Evolutionary conservation across 177 flowering plant species (phyloP).

Genomic region (Vitis hybrid): DNA sequence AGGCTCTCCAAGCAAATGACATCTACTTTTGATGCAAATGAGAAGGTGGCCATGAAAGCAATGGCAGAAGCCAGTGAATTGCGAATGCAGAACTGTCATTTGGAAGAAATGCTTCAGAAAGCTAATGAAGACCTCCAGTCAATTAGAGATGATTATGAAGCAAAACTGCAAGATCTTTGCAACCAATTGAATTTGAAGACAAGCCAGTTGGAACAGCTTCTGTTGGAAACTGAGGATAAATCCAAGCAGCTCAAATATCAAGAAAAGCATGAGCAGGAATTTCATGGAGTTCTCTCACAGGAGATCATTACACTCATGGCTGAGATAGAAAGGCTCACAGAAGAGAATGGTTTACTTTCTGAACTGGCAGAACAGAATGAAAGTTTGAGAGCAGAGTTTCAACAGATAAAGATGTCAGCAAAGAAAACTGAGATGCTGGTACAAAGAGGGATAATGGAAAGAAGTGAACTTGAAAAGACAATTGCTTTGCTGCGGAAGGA

Average conservation of each 20-base stretch:
- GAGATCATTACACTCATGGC: constrained; percentile 45
- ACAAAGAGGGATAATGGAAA: constrained; percentile 40
- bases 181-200: constrained; percentile 33
- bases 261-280: constrained; percentile 45
- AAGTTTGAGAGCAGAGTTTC: constrained; percentile 34
- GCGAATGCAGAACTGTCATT: constrained; percentile 48
- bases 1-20: constrained; percentile 77
- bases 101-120: constrained; percentile 58
- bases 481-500: constrained; percentile 44
- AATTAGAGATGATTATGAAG: constrained; percentile 48
- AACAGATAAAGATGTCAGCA: constrained; percentile 30
- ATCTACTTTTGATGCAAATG: constrained; percentile 78
- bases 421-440: constrained; percentile 43
- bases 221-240: constrained; percentile 40
- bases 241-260: constrained; percentile 50
- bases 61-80: constrained; percentile 68
- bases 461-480: constrained; percentile 38
- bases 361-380: constrained; percentile 35
- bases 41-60: constrained; percentile 74
- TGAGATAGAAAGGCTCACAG: constrained; percentile 45
- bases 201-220: constrained; percentile 38
- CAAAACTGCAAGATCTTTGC: constrained; percentile 46
- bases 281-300: constrained; percentile 23
- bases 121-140: constrained; percentile 52
- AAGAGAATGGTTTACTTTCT: constrained; percentile 33